Base-by-base conservation (phyloP, 305 asterid species). In the Andrographis paniculata region DNA sequence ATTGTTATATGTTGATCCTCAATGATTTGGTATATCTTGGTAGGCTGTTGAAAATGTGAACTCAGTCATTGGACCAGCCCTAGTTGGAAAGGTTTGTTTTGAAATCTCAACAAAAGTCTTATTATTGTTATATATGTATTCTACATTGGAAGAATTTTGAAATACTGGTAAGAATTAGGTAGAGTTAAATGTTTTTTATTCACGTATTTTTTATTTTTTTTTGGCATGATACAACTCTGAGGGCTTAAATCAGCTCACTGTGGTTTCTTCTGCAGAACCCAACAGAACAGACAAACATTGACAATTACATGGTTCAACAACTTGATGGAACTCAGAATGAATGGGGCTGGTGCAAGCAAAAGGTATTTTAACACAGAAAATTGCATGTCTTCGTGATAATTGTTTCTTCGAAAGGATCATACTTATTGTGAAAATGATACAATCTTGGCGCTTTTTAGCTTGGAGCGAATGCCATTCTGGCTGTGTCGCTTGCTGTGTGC, bases 301-400 rank as follows among this genome's bases (percentile, higher is more conserved):
- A 79, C n/a, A 68, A 76, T 55, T 73, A 55, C 70, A 79, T 79
- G 85, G 89, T 79, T 52, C 91, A 73, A 33, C 64, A 76, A 33
- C 80, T 79, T 4, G 91, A 79, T 51, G 91, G n/a, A n/a, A n/a
- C n/a, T n/a, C n/a, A n/a, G n/a, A n/a, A n/a, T n/a, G 89, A 59
- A 79, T 76, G 89, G 91, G 91, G 85, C 48, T 76, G 91, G 91
- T 79, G 91, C 78, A 79, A 79, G 59, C 75, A 76, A 56, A 79
- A 79, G 89, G 89, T 79, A 69, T 59, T 17, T 24, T 19, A n/a
- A 17, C 24, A 17, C 13, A 15, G 20, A 0, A 15, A 39, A 19
- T 42, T n/a, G 14, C n/a, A 13, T 19, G 18, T 7, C 17, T 15
- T 28, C 16, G 38, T 33, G n/a, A n/a, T n/a, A n/a, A n/a, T n/a